Evolutionary conservation across 305 asterid genomes (phyloP).

Genomic region (Striga hermonthica): DNA sequence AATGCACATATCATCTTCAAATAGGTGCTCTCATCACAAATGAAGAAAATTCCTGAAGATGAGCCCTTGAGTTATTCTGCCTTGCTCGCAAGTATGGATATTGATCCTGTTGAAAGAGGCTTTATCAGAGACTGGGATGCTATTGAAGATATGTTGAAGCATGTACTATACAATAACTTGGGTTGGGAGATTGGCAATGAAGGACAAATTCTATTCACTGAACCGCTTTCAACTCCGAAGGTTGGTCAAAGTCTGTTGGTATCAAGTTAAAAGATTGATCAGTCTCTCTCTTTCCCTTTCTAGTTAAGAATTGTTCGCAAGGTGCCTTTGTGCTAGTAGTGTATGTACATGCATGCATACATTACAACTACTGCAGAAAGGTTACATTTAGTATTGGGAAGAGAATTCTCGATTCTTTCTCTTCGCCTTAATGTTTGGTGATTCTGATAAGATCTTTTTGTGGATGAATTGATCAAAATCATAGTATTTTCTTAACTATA

Average conservation of each 20-base stretch:
- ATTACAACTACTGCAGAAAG: neutral
- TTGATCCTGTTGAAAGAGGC: slow-evolving; percentile 88
- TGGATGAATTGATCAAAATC: slow-evolving; percentile 12
- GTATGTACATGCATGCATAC: neutral
- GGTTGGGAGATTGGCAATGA: slow-evolving; percentile 96
- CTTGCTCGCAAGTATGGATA: slow-evolving; percentile 48
- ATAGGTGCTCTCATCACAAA: slow-evolving; percentile 75
- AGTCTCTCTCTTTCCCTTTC: slow-evolving; percentile 13
- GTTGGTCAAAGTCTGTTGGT: slow-evolving; percentile 33
- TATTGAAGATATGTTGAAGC: slow-evolving; percentile 80
- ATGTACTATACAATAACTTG: slow-evolving; percentile 70
- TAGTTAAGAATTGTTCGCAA: neutral
- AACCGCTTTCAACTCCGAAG: slow-evolving; percentile 95
- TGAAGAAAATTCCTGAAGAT: slow-evolving; percentile 80
- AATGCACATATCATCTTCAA: neutral
- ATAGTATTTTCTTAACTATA: slow-evolving; percentile 13
- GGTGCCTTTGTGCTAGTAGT: slow-evolving; percentile 16
- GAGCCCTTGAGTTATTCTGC: slow-evolving; percentile 52
- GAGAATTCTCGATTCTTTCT: neutral
- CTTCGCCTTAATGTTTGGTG: neutral
- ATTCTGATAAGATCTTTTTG: neutral
- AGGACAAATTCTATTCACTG: slow-evolving; percentile 90
- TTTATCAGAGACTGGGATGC: slow-evolving; percentile 95
- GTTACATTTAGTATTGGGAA: slow-evolving; percentile 9
- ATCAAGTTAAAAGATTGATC: slow-evolving; percentile 25